Conservation (phyloP, 2,329 filamentous ascomycete genomes). For the Neonectria coccinea region DNA sequence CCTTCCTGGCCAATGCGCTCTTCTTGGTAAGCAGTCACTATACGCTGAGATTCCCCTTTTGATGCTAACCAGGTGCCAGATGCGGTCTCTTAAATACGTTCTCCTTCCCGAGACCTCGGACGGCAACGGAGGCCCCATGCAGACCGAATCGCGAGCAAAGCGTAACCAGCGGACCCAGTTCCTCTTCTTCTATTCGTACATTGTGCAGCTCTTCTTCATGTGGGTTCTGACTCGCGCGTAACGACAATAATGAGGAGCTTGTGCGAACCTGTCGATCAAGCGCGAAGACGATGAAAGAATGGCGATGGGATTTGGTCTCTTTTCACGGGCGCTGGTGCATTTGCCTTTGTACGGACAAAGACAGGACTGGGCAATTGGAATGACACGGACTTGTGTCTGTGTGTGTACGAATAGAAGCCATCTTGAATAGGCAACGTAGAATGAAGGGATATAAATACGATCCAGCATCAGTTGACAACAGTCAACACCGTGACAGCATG, state of each 20-base stretch:
- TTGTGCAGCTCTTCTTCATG: slow-evolving; percentile 96
- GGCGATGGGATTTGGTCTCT: slow-evolving; percentile 6
- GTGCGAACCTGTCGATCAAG: not conserved
- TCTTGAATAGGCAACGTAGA: slow-evolving; percentile 19
- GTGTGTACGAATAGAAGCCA: slow-evolving; percentile 18
- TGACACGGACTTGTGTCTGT: slow-evolving; percentile 2
- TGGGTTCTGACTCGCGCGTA: slow-evolving; percentile 72
- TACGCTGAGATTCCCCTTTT: not conserved
- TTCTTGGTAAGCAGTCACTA: slow-evolving; percentile 78
- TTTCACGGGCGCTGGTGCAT: slow-evolving; percentile 27
- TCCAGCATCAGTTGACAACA: not conserved
- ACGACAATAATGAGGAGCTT: not conserved
- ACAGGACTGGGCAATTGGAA: slow-evolving; percentile 16
- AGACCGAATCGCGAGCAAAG: slow-evolving; percentile 83
- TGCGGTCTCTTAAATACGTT: slow-evolving; percentile 95
- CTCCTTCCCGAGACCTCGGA: slow-evolving; percentile 84
- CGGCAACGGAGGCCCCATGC: slow-evolving; percentile 73
- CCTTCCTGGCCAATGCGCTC: slow-evolving; percentile 92
- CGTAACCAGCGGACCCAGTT: slow-evolving; percentile 91
- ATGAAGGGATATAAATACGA: slow-evolving; percentile 10
- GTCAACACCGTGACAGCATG: not conserved
- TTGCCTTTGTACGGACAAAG: slow-evolving; percentile 14
- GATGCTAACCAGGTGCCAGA: slow-evolving; percentile 61
- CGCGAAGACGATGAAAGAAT: not conserved
- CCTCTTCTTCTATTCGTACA: slow-evolving; percentile 92